Percentiles rank a stretch among this genome's conserved stretches.
Evolutionary conservation across 169 alveolate genomes (phyloP).

Genomic region (Eimeria necatrix): DNA sequence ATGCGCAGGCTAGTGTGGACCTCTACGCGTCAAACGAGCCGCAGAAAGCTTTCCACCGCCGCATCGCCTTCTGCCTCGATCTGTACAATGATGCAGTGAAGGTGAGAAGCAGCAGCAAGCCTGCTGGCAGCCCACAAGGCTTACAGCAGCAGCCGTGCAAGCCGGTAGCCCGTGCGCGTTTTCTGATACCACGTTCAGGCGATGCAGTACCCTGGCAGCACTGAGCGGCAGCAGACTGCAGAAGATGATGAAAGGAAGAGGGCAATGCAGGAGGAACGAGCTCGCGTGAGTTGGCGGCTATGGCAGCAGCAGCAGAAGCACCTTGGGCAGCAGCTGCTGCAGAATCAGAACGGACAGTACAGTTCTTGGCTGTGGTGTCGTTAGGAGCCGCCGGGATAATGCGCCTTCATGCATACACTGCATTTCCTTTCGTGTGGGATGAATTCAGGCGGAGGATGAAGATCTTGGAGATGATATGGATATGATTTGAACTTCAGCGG

Average conservation of each 20-base stretch:
- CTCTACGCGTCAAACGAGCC: conserved; percentile 94
- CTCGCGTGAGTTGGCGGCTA: conserved; percentile 47
- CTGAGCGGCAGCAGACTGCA: not conserved
- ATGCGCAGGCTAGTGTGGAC: conserved; percentile 87
- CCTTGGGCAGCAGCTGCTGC: conserved; percentile 3
- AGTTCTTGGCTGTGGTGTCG: not conserved
- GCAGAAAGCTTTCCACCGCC: conserved; percentile 90
- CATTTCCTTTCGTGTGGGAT: not conserved
- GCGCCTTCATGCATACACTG: not conserved
- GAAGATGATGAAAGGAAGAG: conserved; percentile 57
- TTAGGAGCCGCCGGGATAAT: not conserved
- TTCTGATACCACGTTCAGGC: conserved; percentile 46
- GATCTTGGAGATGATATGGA: conserved; percentile 65
- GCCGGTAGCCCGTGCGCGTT: not conserved
- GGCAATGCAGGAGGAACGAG: conserved; percentile 70
- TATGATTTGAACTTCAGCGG: conserved; percentile 1
- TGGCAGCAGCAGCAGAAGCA: conserved; percentile 31
- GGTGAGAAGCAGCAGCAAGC: conserved; percentile 80
- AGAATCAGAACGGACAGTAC: not conserved
- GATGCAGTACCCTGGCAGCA: conserved; percentile 84
- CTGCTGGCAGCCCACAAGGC: not conserved
- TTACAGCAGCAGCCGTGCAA: not conserved
- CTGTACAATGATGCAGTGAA: conserved; percentile 95
- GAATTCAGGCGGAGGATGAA: conserved; percentile 72
- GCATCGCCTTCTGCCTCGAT: conserved; percentile 96